Conservation (phyloP, 768 basidiomycete genomes). For the Boletus vinaceobasis region DNA sequence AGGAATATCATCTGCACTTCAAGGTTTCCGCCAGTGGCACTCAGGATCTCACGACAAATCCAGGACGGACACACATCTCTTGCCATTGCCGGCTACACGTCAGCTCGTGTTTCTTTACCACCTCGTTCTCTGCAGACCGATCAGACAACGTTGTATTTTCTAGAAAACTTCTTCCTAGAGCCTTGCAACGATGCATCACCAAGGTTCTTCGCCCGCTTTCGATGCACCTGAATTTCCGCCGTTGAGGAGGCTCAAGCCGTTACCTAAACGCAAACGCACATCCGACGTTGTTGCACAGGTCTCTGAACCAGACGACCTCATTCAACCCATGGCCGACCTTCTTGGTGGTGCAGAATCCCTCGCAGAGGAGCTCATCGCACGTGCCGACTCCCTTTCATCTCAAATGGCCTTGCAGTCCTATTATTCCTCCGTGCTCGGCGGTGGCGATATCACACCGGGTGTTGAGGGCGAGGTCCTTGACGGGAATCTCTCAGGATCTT, state of each 20-base stretch:
- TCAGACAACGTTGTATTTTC: slow-evolving; percentile 13
- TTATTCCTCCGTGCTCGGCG: slow-evolving; percentile 56
- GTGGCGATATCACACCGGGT: slow-evolving; percentile 37
- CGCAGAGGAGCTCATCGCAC: slow-evolving; percentile 56
- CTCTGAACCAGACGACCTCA: slow-evolving; percentile 27
- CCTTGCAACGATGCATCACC: slow-evolving; percentile 43
- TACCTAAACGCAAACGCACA: slow-evolving; percentile 72
- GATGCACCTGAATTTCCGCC: slow-evolving; percentile 63
- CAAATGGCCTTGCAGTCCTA: slow-evolving; percentile 61
- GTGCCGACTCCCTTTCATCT: slow-evolving; percentile 54
- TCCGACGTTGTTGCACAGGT: slow-evolving; percentile 30
- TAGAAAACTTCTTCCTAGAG: slow-evolving; percentile 10
- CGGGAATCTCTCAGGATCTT: slow-evolving; percentile 19
- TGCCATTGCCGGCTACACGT: slow-evolving; percentile 23
- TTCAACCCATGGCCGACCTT: slow-evolving; percentile 31
- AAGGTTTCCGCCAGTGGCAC: slow-evolving; percentile 5
- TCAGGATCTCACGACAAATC: slow-evolving; percentile 17
- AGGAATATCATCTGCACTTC: neutral
- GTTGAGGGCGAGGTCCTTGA: slow-evolving; percentile 15
- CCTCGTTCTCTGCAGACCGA: slow-evolving; percentile 13
- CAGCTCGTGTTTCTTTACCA: slow-evolving; percentile 26
- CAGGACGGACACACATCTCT: neutral
- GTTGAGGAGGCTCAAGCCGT: slow-evolving; percentile 67
- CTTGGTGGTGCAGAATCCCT: slow-evolving; percentile 45
- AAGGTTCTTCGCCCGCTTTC: slow-evolving; percentile 56